phyloP scores from a whole-genome alignment of 2,329 filamentous ascomycete genomes.

The Paraconiothyrium brasiliense region DNA sequence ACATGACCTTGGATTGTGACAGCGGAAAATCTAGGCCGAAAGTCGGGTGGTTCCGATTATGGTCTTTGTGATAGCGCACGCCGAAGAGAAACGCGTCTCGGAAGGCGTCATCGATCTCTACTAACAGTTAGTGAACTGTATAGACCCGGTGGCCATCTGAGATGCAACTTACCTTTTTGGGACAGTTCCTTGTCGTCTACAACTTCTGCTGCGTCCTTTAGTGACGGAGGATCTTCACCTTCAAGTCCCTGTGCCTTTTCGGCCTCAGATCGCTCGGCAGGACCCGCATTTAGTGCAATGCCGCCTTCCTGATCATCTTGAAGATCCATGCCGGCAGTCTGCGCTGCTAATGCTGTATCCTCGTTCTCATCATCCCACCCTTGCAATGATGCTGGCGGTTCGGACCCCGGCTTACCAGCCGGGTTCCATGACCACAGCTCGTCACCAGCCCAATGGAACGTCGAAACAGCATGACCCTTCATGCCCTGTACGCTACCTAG shows the following conservation, averaged over 20 bases:
- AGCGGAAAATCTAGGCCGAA: slow-evolving; percentile 70
- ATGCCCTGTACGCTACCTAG: slow-evolving; percentile 66
- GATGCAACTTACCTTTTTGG: slow-evolving; percentile 60
- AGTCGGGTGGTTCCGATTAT: slow-evolving; percentile 61
- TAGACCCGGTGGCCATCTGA: not conserved
- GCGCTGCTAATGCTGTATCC: slow-evolving; percentile 48
- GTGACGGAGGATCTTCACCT: slow-evolving; percentile 45
- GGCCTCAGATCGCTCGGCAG: slow-evolving; percentile 41
- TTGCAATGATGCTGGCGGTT: slow-evolving; percentile 62
- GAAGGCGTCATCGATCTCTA: slow-evolving; percentile 74
- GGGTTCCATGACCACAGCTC: slow-evolving; percentile 73
- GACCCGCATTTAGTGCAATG: slow-evolving; percentile 39
- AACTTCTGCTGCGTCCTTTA: slow-evolving; percentile 44
- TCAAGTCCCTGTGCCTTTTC: slow-evolving; percentile 45
- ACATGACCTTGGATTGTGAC: slow-evolving; percentile 70
- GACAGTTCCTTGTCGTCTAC: slow-evolving; percentile 63
- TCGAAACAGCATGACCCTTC: slow-evolving; percentile 72
- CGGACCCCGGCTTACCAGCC: slow-evolving; percentile 61
- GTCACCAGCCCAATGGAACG: slow-evolving; percentile 73
- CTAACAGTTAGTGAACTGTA: slow-evolving; percentile 18
- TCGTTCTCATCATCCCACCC: slow-evolving; percentile 58
- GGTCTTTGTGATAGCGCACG: slow-evolving; percentile 66
- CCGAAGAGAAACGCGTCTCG: slow-evolving; percentile 71
- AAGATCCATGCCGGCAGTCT: slow-evolving; percentile 53
- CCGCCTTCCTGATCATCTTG: slow-evolving; percentile 60